Evolutionary conservation across 306 rosid species (phyloP), one percentile per base, ranked within the genome.

Genomic region (Sophora flavescens): DNA sequence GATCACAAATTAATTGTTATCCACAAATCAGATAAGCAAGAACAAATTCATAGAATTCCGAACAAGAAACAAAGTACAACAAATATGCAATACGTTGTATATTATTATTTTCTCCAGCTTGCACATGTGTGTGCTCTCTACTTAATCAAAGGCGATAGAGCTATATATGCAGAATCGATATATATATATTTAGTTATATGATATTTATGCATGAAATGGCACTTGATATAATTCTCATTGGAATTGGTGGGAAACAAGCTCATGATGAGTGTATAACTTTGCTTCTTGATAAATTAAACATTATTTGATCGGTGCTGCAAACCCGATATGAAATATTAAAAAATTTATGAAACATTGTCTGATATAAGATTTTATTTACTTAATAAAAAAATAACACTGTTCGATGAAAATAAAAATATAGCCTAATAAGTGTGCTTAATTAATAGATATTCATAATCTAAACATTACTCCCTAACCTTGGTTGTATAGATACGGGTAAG

Each of bases 41-140:
- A 72, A 76, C 70, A 77, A 73, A 18, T 84, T 84, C 83, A 77
- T 67, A 41, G 88, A 72, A 84, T 77, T 80, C 30, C 9, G 71
- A 77, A 54, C 54, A 80, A 77, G 70, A 77, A 67, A 73, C 85
- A 72, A 65, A 80, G 26, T 76, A 76, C 73, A 64, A 59, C 79
- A 71, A 26, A 61, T 22, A 44, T 44, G 13, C 47, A 58, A 73
- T 63, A 51, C 63, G 75, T 51, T 68, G 70, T 61, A 30, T 0
- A 2, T 75, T 72, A 63, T 66, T 77, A 64, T 63, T 62, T 70
- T 71, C 42, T 77, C 38, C 58, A 60, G 74, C 42, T 65, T 50
- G 45, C 63, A 84, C 80, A 39, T 77, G 70, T 72, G 77, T 63
- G 53, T 76, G 38, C 26, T 74, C 16, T 75, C 6, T 12, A 35